Evolutionary conservation across 1,139 yeast genomes (phyloP), one percentile per base, ranked within the genome.

Genomic region (Nematodospora anomalae): DNA sequence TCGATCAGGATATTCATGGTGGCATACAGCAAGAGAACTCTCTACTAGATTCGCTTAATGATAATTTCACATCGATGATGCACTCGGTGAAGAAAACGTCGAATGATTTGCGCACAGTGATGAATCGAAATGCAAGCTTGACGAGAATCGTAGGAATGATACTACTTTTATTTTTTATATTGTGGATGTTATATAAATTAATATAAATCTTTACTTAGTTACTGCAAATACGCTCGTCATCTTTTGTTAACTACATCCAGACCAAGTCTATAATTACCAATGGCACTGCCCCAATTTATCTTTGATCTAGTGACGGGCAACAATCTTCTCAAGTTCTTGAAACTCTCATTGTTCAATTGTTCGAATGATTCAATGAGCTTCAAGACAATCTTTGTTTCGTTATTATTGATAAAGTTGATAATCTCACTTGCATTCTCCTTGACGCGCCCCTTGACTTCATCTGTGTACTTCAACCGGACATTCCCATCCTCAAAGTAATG

Each of bases 401-500:
- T 54, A 23, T 55, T 54, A 38, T 71, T 69, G 47, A 90, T 84
- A 29, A 71, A 60, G 40, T 69, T 67, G 31, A 79, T 71, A 14
- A 83, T 62, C 2, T 57, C 58, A 9, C 58, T 53, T 6, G 65
- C 60, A 29, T 43, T 43, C 9, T 37, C 37, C 5, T 24, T 39
- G 2, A 44, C 44, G 3, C 50, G 35, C 1, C 43, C 33, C 3
- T 57, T 53, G n/a, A 57, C 56, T 37, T 79, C 75, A 7, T 62
- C 59, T 8, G 6, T 8, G 18, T 83, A 76, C 46, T 77, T 80
- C 50, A 92, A 74, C 35, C 94, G 72, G 14, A 92, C 97, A 53
- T 92, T 92, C 21, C 98, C 98, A 50, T 92, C 97, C 62, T 92
- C 98, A 57, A 77, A 92, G 61, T 90, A 92, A 60, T 92, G 98